Evolutionary conservation across 2,329 filamentous ascomycete species (phyloP), one percentile per base, ranked within the genome.

Genomic region (Stagonosporopsis vannaccii): DNA sequence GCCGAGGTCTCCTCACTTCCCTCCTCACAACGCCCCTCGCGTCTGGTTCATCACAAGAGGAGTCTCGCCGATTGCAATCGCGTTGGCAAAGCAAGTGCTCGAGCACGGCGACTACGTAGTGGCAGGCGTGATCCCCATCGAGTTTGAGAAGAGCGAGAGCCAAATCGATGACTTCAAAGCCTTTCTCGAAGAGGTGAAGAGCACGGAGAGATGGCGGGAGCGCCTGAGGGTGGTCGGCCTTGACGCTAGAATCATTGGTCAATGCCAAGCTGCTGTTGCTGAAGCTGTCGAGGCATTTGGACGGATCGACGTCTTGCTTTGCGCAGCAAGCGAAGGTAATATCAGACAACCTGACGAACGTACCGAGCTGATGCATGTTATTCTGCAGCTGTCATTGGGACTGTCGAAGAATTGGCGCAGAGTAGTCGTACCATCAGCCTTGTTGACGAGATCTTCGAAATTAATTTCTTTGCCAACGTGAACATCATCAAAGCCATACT

Each of bases 11-110:
- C 79, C 80, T 39, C 84, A 84, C 58, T 87, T 87, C 64, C 86
- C 86, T 37, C 78, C 81, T 26, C 85, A 87, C 74, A 82, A 83
- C 71, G 82, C 82, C 45, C 92, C 93, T 46, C 89, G 94, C 70
- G 91, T 94, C 69, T 98, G 95, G 95, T 88, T 99, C 72, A 81
- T 99, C 63, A 97, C 93, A 11, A 89, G 91, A 56, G 91, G 91
- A 30, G 85, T 94, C 58, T 94, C 92, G 32, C 92, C 94, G 12
- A 85, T 97, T 61, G 89, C 89, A 50, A 90, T 97, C 58, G 89
- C 91, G 41, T 84, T 97, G 55, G 90, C 92, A 50, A 87, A 90
- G 51, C 86, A 91, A 67, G 83, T 96, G 39, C 87, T 98, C 43
- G 86, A 87, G n/a, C 92, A 97, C 77, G 94, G 95, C 44, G 95